Conservation (phyloP, 306 rosid genomes). For the Acacia melanoxylon region DNA sequence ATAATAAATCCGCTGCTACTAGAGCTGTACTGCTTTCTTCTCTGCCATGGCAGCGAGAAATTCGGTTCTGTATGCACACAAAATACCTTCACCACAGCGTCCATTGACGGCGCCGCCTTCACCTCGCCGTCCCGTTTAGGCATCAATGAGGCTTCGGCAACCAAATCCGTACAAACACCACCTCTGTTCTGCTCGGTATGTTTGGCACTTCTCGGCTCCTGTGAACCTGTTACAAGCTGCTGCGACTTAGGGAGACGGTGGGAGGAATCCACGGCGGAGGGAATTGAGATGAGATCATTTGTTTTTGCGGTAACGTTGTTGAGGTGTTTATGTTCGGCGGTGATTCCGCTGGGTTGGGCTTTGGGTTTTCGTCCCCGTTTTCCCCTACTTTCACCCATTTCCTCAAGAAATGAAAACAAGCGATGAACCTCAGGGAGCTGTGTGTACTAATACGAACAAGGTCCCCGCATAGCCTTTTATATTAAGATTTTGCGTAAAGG, state of each 20-base stretch:
- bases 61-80: slow-evolving; percentile 89
- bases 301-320: slow-evolving; percentile 15
- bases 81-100: slow-evolving; percentile 84
- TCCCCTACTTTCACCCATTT: slow-evolving; percentile 54
- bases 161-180: slow-evolving; percentile 1
- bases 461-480: not conserved
- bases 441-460: not conserved
- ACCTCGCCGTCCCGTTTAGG: slow-evolving; percentile 47
- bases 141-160: slow-evolving; percentile 30
- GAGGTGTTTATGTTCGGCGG: slow-evolving; percentile 26
- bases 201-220: slow-evolving; percentile 44
- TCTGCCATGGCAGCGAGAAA: slow-evolving; percentile 92
- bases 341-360: slow-evolving; percentile 29
- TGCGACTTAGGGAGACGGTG: slow-evolving; percentile 35
- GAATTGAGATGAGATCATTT: slow-evolving; percentile 31
- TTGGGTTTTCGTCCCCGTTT: slow-evolving; percentile 58
- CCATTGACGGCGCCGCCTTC: slow-evolving; percentile 59
- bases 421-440: not conserved
- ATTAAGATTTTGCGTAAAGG: not conserved
- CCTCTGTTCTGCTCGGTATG: slow-evolving; percentile 49
- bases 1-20: slow-evolving; percentile 81
- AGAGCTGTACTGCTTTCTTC: slow-evolving; percentile 83
- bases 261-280: slow-evolving; percentile 27
- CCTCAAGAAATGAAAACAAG: not conserved
- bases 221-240: not conserved